Evolutionary conservation across 495 filamentous ascomycete species (phyloP).

Genomic region (Talaromyces stipitatus): DNA sequence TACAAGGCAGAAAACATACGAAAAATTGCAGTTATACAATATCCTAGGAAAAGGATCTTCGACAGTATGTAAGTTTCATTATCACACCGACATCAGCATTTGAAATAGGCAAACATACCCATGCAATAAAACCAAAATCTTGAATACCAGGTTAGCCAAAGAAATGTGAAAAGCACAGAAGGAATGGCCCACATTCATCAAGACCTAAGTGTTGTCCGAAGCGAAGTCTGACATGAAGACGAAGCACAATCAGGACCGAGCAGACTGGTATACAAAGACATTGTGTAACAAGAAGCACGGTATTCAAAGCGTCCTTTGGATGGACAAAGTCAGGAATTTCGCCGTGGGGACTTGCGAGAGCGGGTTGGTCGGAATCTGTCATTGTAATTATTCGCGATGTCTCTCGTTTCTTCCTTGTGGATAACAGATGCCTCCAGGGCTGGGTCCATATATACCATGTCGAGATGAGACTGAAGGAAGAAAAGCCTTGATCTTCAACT

Average conservation of each 20-base stretch:
- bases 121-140: slow-evolving; percentile 28
- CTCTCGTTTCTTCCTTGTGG: too few relatives aligned
- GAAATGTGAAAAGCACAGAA: too few relatives aligned
- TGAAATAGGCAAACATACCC: slow-evolving; percentile 17
- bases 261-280: slow-evolving; percentile 37
- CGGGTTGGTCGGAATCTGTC: background rate
- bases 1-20: slow-evolving; percentile 14
- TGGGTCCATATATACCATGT: too few relatives aligned
- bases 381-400: background rate
- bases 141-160: slow-evolving; percentile 11
- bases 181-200: slow-evolving; percentile 42
- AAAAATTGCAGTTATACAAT: slow-evolving; percentile 28
- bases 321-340: slow-evolving; percentile 9
- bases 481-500: too few relatives aligned
- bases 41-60: slow-evolving; percentile 29
- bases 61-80: background rate
- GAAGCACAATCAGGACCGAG: slow-evolving; percentile 27
- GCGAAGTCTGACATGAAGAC: slow-evolving; percentile 27
- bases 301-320: slow-evolving; percentile 27
- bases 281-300: slow-evolving; percentile 35
- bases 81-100: background rate
- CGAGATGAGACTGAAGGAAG: too few relatives aligned
- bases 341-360: background rate
- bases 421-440: too few relatives aligned
- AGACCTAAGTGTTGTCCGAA: slow-evolving; percentile 26